Percentiles rank a stretch among this genome's conserved stretches.
Evolutionary conservation across 495 filamentous ascomycete genomes (phyloP).

Genomic region (Acidomyces sp.): DNA sequence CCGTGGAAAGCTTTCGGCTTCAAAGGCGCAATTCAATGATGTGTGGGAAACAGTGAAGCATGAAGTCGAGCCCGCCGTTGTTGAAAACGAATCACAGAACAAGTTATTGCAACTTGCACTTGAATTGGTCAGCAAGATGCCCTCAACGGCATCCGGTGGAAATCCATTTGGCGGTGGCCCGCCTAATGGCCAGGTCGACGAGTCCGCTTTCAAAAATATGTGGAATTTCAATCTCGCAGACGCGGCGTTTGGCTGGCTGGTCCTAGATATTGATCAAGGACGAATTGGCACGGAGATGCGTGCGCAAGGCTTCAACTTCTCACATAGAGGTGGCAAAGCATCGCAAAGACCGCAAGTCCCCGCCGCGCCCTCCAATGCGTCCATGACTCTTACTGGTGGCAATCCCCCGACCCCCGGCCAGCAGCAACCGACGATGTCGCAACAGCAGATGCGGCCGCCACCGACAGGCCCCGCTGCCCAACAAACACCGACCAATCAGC

Average conservation of each 20-base stretch:
- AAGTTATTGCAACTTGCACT: conserved; percentile 79
- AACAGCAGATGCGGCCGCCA: conserved; percentile 19
- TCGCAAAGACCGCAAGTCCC: conserved; percentile 40
- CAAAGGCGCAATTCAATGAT: conserved; percentile 96
- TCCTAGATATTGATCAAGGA: conserved; percentile 84
- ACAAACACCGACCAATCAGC: conserved; percentile 19
- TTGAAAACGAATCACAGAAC: conserved; percentile 84
- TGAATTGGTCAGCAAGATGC: conserved; percentile 91
- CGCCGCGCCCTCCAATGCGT: conserved; percentile 34
- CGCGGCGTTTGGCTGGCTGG: conserved; percentile 90
- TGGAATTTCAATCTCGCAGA: conserved; percentile 99
- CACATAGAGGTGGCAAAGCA: conserved; percentile 62
- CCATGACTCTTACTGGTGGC: conserved; percentile 23
- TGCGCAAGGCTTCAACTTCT: conserved; percentile 98
- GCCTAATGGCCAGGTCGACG: conserved; percentile 79
- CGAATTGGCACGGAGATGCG: conserved; percentile 97
- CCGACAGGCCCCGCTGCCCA: conserved; percentile 35
- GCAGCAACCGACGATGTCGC: conserved; percentile 22
- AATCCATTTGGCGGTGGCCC: conserved; percentile 86
- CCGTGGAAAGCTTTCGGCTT: conserved; percentile 97
- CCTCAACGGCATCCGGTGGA: conserved; percentile 78
- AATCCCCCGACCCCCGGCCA: conserved; percentile 31
- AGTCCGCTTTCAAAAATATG: conserved; percentile 99
- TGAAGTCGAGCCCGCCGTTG: conserved; percentile 87
- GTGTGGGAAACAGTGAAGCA: conserved; percentile 98